phyloP scores from a whole-genome alignment of 352 stramenopile species.

The Phytophthora pistaciae region DNA sequence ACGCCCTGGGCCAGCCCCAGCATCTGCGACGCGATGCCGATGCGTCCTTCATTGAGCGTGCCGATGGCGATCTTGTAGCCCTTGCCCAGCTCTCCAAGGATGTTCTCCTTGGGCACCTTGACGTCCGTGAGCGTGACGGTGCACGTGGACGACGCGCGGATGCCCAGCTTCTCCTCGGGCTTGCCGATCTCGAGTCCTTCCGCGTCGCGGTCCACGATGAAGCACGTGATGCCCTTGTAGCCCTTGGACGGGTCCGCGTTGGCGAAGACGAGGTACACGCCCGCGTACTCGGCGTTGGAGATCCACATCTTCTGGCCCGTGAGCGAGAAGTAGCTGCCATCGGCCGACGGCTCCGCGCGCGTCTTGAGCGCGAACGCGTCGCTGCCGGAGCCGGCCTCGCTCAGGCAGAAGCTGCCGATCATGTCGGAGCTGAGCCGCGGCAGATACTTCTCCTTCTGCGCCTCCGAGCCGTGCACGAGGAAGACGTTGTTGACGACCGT shows the following conservation, averaged over 20 bases:
- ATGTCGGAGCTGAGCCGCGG: slow-evolving; percentile 83
- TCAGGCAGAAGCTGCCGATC: slow-evolving; percentile 97
- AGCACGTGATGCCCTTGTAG: slow-evolving; percentile 98
- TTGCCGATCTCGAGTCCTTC: slow-evolving; percentile 95
- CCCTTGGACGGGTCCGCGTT: slow-evolving; percentile 93
- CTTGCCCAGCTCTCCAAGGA: slow-evolving; percentile 95
- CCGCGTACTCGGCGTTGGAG: slow-evolving; percentile 96
- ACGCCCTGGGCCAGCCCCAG: slow-evolving; percentile 96
- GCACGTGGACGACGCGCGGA: slow-evolving; percentile 96
- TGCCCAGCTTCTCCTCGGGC: slow-evolving; percentile 97
- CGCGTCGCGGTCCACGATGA: slow-evolving; percentile 96
- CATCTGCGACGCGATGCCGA: slow-evolving; percentile 98
- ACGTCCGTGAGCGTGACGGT: slow-evolving; percentile 95
- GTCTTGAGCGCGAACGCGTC: slow-evolving; percentile 98
- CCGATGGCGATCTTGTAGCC: slow-evolving; percentile 98
- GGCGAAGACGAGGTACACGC: slow-evolving; percentile 97
- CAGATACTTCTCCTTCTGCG: slow-evolving; percentile 91
- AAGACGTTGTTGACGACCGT: slow-evolving; percentile 97
- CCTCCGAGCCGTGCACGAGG: slow-evolving; percentile 75
- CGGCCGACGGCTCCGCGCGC: slow-evolving; percentile 81
- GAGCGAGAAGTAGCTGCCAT: slow-evolving; percentile 95
- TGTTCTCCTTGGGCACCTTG: slow-evolving; percentile 93
- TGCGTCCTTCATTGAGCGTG: slow-evolving; percentile 96
- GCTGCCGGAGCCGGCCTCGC: slow-evolving; percentile 93
- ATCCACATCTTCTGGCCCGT: slow-evolving; percentile 99